phyloP scores from a whole-genome alignment of 176 grass and related monocot genomes.

The Triticum monococcum region DNA sequence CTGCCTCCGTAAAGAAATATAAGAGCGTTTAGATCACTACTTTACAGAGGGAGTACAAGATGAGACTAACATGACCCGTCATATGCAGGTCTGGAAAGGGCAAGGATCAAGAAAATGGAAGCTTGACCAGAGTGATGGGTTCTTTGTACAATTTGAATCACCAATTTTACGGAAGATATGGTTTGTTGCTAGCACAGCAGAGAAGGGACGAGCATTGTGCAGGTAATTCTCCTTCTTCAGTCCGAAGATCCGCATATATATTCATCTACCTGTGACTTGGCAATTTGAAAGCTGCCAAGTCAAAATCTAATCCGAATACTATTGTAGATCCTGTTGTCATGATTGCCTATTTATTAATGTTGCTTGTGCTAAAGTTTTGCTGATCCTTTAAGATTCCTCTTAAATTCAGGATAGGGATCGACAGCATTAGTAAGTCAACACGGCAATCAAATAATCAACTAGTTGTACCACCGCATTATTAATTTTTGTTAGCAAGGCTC shows the following conservation, averaged over 20 bases:
- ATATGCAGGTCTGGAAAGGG: conserved; percentile 89
- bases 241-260: background rate
- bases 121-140: conserved; percentile 90
- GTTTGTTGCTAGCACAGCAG: conserved; percentile 82
- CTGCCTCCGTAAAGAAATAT: no score
- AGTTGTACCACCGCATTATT: background rate
- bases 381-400: background rate
- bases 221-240: conserved; percentile 44
- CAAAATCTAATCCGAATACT: background rate
- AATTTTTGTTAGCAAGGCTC: background rate
- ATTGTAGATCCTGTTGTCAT: background rate
- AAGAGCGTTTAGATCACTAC: no score
- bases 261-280: background rate
- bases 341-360: background rate
- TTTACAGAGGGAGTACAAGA: background rate
- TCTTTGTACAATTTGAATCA: conserved; percentile 97
- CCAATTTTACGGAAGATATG: conserved; percentile 66
- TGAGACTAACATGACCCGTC: conserved; percentile 21
- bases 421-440: background rate
- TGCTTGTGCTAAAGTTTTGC: background rate
- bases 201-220: conserved; percentile 79
- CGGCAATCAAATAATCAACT: background rate
- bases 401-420: background rate
- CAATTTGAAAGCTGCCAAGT: background rate
- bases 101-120: conserved; percentile 96